Evolutionary conservation across 208 protist genomes (phyloP).

Genomic region (Trypanosoma vivax): DNA sequence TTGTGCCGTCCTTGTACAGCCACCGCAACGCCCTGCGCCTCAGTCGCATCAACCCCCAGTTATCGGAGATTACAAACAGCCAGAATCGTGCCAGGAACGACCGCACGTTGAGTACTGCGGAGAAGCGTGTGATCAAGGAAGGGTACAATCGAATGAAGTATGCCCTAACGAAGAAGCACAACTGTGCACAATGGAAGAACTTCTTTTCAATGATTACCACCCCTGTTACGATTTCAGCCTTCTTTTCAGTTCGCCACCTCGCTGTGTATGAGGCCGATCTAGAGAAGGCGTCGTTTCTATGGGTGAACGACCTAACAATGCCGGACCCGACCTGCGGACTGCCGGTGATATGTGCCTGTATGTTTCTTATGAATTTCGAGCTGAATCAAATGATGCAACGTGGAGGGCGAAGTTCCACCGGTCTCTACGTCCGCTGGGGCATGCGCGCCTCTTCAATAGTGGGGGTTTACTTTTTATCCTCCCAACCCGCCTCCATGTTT

Average conservation of each 20-base stretch:
- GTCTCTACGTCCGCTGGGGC: constrained; percentile 77
- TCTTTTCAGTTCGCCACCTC: constrained; percentile 76
- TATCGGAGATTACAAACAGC: constrained; percentile 72
- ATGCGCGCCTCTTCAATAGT: constrained; percentile 52
- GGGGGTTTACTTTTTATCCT: constrained; percentile 73
- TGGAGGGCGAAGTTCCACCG: constrained; percentile 59
- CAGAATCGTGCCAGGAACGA: constrained; percentile 78
- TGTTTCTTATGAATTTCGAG: constrained; percentile 88
- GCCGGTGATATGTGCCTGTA: constrained; percentile 64
- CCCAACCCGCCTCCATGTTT: constrained; percentile 81
- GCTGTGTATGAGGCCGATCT: constrained; percentile 81
- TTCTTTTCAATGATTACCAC: constrained; percentile 66
- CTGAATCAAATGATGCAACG: constrained; percentile 84
- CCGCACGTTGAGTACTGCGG: constrained; percentile 64
- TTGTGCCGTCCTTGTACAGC: constrained; percentile 74
- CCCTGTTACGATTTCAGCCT: constrained; percentile 76
- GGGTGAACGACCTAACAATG: constrained; percentile 80
- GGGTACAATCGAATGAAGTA: constrained; percentile 84
- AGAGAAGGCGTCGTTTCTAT: constrained; percentile 78
- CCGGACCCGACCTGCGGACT: constrained; percentile 79
- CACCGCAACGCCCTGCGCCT: constrained; percentile 81
- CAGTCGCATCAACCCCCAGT: constrained; percentile 60
- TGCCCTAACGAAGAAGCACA: constrained; percentile 76
- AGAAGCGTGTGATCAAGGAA: constrained; percentile 82
- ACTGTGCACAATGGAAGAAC: constrained; percentile 77